phyloP scores from a whole-genome alignment of 345 rosid genomes.

The Nephelium lappaceum region DNA sequence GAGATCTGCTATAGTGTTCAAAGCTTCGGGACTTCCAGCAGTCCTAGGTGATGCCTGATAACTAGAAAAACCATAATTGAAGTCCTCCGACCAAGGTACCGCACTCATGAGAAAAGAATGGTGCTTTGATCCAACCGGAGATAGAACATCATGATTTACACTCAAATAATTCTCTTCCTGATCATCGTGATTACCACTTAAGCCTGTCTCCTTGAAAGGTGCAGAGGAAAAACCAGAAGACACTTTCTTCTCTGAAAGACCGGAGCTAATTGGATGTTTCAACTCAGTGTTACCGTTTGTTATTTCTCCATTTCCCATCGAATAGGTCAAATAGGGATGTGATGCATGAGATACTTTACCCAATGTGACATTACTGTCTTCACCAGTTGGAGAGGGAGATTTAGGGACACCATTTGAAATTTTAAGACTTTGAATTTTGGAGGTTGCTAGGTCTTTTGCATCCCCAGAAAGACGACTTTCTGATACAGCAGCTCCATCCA shows the following conservation, averaged over 20 bases:
- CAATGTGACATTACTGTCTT: slow-evolving; percentile 27
- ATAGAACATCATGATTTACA: slow-evolving; percentile 37
- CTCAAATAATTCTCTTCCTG: slow-evolving; percentile 34
- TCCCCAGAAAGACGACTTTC: slow-evolving; percentile 51
- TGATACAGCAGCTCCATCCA: slow-evolving; percentile 39
- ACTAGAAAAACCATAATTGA: slow-evolving; percentile 40
- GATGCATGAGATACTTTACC: slow-evolving; percentile 44
- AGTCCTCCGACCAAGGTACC: slow-evolving; percentile 46
- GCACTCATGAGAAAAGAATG: slow-evolving; percentile 32
- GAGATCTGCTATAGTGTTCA: slow-evolving; percentile 56
- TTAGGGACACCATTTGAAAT: slow-evolving; percentile 34
- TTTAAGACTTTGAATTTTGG: slow-evolving; percentile 42
- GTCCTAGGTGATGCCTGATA: slow-evolving; percentile 29
- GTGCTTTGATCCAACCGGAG: slow-evolving; percentile 39
- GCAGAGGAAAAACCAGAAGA: slow-evolving; percentile 20
- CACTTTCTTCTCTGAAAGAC: slow-evolving; percentile 27
- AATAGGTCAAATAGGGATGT: slow-evolving; percentile 39
- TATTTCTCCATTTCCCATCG: slow-evolving; percentile 44
- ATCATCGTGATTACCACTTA: slow-evolving; percentile 15
- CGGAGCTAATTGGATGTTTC: slow-evolving; percentile 33
- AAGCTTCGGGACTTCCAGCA: slow-evolving; percentile 31
- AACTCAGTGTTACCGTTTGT: slow-evolving; percentile 38
- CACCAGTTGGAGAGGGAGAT: slow-evolving; percentile 32
- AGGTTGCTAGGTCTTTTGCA: slow-evolving; percentile 56
- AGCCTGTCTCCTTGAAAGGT: slow-evolving; percentile 24